Evolutionary conservation across 1,284 basidiomycete species (phyloP), one percentile per base, ranked within the genome.

Genomic region (Vanrija humicola): DNA sequence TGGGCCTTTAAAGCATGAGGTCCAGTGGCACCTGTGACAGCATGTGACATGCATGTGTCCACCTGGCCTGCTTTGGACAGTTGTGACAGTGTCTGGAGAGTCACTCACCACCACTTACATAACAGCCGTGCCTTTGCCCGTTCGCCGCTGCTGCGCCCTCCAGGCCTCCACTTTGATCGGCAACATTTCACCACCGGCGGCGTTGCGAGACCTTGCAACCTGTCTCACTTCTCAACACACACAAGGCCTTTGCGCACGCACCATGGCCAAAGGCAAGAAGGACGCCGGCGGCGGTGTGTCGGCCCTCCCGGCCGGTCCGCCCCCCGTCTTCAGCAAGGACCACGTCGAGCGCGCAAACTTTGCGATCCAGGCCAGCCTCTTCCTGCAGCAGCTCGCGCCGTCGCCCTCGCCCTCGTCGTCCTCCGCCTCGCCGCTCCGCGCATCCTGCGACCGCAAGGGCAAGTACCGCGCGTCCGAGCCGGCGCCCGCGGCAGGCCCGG

Each of bases 331-430:
- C 14, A 65, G 69, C 52, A 60, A 63, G 51, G 73, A 75, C 50
- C 63, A 72, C 18, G 67, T 68, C 42, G 71, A 75, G 47, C 67
- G 73, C 29, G 55, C 69, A 21, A 70, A 74, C 50, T 75, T 63
- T 56, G 64, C 70, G 8, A 55, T 68, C 45, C 73, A 75, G 58
- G 69, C 72, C 26, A 64, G 66, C 25, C 52, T 70, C 28, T 67
- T 66, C 48, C 59, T 75, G 3, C 69, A 73, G 28, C 54, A 63
- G 23, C 65, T 72, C 9, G 55, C 52, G 28, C 21, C 50, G 29
- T 23, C 44, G 12, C 26, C 38, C 14, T 48, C 19, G 21, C 40
- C 19, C 23, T 49, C 40, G 18, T 18, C 38, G 7, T 43, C 45
- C 26, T 21, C 43, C 18, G 4, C 29, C 12, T 23, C 12, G 12